Conservation (phyloP, 805 yeast species). For the Cyberlindnera euphorbiae region DNA sequence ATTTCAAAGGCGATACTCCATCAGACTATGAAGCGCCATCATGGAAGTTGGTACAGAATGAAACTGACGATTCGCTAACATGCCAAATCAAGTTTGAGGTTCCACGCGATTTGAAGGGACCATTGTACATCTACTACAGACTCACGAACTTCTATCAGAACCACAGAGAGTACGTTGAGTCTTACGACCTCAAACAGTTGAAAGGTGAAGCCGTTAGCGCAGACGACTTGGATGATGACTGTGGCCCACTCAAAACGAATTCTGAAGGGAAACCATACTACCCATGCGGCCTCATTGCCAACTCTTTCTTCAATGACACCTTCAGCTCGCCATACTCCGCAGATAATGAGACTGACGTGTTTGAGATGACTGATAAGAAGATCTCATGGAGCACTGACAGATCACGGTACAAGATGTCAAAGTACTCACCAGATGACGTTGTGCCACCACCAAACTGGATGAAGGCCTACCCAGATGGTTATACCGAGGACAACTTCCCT, state of each 20-base stretch:
- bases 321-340: constrained; percentile 45
- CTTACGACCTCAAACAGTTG: constrained; percentile 76
- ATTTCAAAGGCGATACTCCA: constrained; percentile 43
- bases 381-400: constrained; percentile 87
- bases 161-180: constrained; percentile 88
- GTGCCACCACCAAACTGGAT: constrained; percentile 96
- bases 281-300: constrained; percentile 95
- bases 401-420: constrained; percentile 65
- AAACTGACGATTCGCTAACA: constrained; percentile 34
- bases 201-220: constrained; percentile 65
- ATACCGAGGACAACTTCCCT: constrained; percentile 77
- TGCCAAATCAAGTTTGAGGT: constrained; percentile 71
- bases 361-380: constrained; percentile 37
- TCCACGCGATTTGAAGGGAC: constrained; percentile 65
- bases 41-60: constrained; percentile 52
- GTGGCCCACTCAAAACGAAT: constrained; percentile 58
- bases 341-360: constrained; percentile 6
- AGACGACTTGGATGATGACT: constrained; percentile 44
- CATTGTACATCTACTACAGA: constrained; percentile 75
- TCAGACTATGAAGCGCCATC: constrained; percentile 35
- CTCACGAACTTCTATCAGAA: constrained; percentile 91
- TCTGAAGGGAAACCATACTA: constrained; percentile 60
- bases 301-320: constrained; percentile 88
- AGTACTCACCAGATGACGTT: constrained; percentile 60
- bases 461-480: constrained; percentile 76